Base-by-base conservation (phyloP, 306 rosid genomes). In the Gleditsia sinensis region DNA sequence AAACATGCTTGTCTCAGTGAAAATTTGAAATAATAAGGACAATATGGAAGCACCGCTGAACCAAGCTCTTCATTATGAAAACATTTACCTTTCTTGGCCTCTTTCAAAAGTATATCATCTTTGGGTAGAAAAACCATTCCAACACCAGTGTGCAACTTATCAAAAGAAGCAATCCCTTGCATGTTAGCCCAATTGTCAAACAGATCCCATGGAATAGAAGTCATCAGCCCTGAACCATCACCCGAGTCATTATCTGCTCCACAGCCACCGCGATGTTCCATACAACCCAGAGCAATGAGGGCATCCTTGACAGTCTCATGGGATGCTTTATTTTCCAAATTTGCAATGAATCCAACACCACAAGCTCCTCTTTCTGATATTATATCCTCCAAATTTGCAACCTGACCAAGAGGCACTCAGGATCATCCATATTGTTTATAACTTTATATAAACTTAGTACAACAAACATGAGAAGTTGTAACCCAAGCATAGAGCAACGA, bases 181-280 rank as follows among this genome's bases (percentile, higher is more conserved):
- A 54, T 67, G 76, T 77, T 59, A 30, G 95, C 95, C 98, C 97
- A 94, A 71, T 84, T 86, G 84, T 90, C 82, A 82, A 94, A 84
- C 61, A 94, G 84, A 80, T 88, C 96, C 98, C 98, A 94, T 46
- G 98, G 97, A 78, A 94, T 55, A 63, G 89, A 86, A 70, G 96
- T 82, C 98, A 94, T 94, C 82, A 94, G 46, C 75, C 98, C 97
- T 39, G 97, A 87, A 76, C 97, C 98, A 87, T 94, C 98, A 46
- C 97, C 98, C 59, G 98, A 94, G 83, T 94, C 97, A 83, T 90
- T 91, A 87, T 94, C 98, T 66, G 96, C 95, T 78, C 97, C 97
- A 82, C 98, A 94, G 67, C 98, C 98, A 68, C 98, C 98, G 74
- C 97, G 96, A 84, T 94, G 98, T 84, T 94, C 98, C 98, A 91